phyloP scores from a whole-genome alignment of 192 early-diverging fungal species.

The Dissophora ornata region DNA sequence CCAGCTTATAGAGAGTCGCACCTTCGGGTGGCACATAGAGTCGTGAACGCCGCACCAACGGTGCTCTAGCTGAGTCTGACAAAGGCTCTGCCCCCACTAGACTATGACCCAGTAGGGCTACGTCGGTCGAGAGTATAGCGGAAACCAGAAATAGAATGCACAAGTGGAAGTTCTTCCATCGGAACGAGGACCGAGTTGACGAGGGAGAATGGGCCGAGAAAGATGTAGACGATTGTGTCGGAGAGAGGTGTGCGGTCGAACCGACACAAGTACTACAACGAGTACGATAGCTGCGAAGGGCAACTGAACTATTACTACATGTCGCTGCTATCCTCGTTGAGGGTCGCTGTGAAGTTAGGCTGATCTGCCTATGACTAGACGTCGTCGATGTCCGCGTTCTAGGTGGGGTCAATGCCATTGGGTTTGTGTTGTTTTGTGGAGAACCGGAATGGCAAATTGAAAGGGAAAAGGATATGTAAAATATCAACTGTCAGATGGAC shows the following conservation, averaged over 20 bases:
- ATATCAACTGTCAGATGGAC: too few species aligned
- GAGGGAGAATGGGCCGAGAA: slow-evolving; percentile 10
- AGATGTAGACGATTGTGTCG: background rate
- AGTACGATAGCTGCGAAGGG: too few species aligned
- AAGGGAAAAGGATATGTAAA: slow-evolving; percentile 54
- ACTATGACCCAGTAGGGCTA: slow-evolving; percentile 4
- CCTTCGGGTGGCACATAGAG: slow-evolving; percentile 37
- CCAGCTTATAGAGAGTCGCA: slow-evolving; percentile 19
- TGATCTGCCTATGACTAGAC: background rate
- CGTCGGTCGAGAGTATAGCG: slow-evolving; percentile 9
- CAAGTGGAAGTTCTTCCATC: slow-evolving; percentile 9
- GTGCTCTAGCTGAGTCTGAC: background rate
- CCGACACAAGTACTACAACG: too few species aligned
- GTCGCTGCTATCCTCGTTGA: background rate
- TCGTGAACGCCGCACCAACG: slow-evolving; percentile 5
- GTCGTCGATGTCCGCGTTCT: too few species aligned
- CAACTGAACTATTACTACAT: too few species aligned
- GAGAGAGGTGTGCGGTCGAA: background rate
- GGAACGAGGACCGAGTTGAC: slow-evolving; percentile 21
- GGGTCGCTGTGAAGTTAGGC: background rate
- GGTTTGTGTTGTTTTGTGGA: too few species aligned
- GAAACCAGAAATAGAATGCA: slow-evolving; percentile 33
- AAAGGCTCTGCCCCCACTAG: slow-evolving; percentile 15
- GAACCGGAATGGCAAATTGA: background rate
- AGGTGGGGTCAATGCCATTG: too few species aligned